Percentiles rank a stretch among this genome's conserved stretches.
Conservation (phyloP, 495 filamentous ascomycete genomes). For the Hypoxylon subgilvum region DNA sequence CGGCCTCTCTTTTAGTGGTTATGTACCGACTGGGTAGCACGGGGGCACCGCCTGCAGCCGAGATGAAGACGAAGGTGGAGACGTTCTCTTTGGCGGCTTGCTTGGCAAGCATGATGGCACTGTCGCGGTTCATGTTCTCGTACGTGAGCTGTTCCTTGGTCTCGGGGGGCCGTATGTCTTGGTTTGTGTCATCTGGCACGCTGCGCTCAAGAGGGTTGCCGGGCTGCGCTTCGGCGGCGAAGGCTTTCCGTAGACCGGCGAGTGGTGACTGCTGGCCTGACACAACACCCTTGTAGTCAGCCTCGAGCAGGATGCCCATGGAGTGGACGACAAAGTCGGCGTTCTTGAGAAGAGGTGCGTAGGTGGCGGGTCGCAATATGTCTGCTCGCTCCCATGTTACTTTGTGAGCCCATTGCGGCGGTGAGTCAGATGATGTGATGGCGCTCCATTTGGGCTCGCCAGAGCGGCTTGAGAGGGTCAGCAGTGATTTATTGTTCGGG, state of each 20-base stretch:
- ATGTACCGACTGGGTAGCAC: slow-evolving; percentile 86
- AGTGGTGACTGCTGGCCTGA: slow-evolving; percentile 78
- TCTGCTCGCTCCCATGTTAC: slow-evolving; percentile 89
- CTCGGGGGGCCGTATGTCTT: slow-evolving; percentile 67
- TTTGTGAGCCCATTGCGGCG: slow-evolving; percentile 79
- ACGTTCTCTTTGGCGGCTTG: slow-evolving; percentile 71
- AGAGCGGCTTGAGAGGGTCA: slow-evolving; percentile 68
- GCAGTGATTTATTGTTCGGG: not conserved
- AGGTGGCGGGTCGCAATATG: slow-evolving; percentile 79
- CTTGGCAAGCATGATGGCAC: slow-evolving; percentile 80
- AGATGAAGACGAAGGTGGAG: slow-evolving; percentile 80
- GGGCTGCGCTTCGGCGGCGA: slow-evolving; percentile 53
- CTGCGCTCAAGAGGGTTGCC: slow-evolving; percentile 68
- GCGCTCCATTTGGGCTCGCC: slow-evolving; percentile 84
- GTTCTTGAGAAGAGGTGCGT: slow-evolving; percentile 70
- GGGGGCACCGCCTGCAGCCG: slow-evolving; percentile 83
- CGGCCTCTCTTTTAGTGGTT: slow-evolving; percentile 88
- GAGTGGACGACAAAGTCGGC: slow-evolving; percentile 88
- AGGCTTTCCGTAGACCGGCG: slow-evolving; percentile 75
- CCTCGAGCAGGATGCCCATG: slow-evolving; percentile 96
- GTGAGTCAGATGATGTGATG: slow-evolving; percentile 71
- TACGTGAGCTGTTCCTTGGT: slow-evolving; percentile 82
- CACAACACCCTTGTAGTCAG: slow-evolving; percentile 94
- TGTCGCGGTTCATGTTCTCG: slow-evolving; percentile 96
- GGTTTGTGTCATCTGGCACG: slow-evolving; percentile 48